Evolutionary conservation across 768 basidiomycete species (phyloP), one percentile per base, ranked within the genome.

Genomic region (Nevesoporus exiguus): DNA sequence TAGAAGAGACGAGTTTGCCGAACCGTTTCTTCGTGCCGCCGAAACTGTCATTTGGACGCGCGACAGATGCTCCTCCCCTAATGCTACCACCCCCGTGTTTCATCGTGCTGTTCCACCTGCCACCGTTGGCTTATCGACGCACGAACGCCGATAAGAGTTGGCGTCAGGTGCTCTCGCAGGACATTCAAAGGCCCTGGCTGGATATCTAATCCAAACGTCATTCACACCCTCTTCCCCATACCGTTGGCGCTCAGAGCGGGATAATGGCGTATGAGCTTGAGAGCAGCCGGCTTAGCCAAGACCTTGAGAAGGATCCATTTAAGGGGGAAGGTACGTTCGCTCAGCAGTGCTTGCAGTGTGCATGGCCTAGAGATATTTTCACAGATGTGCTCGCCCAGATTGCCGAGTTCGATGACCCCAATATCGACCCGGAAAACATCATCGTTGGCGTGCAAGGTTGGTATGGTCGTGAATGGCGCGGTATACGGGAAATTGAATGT

Each of bases 401-500:
- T 7, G 47, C 45, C 7, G 57, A 68, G 17, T 74, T 75, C 41
- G 67, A 73, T 19, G 74, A 75, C 34, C 74, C 75, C 0, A 75
- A 75, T 25, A 54, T 74, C 7, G 74, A 75, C 51, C 49, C 34
- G 7, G 60, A 65, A 2, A 45, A 54, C 1, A 57, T 48, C 0
- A 0, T 65, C 3, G n/a, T 21, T 3, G 70, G 65, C 0, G 21
- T 49, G 1, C 47, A 61, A 8, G 69, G 69, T 70, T 11, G 47
- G 48, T 6, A 11, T 39, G 4, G 3, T 29, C n/a, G 10, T 22
- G 5, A 17, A 17, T 3, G 3, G 27, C 13, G 33, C 25, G 13
- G 15, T 9, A 21, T 14, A 42, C 19, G 30, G 27, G 3, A 8
- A 3, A 75, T 70, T 62, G 17, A 54, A 9, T 36, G 13, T 14